Evolutionary conservation across 768 basidiomycete genomes (phyloP).

Genomic region (Podaxis sp.): DNA sequence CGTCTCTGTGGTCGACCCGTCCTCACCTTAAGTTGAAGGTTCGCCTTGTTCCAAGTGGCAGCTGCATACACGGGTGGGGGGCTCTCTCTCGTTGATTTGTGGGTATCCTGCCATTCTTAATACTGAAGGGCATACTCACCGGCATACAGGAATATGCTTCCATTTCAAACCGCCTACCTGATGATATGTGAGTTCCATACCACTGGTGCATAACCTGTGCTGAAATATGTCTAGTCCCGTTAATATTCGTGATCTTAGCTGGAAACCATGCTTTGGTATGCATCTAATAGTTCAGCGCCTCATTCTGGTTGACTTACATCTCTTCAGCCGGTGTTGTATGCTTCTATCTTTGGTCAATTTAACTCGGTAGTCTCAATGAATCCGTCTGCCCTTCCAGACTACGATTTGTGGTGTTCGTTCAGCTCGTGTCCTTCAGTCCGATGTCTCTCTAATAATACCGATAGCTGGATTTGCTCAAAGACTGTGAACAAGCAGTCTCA

Average conservation of each 20-base stretch:
- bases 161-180: slow-evolving; percentile 61
- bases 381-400: slow-evolving; percentile 31
- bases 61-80: slow-evolving; percentile 66
- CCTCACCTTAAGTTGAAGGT: slow-evolving; percentile 25
- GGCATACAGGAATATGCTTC: slow-evolving; percentile 53
- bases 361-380: not conserved
- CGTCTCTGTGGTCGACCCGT: not conserved
- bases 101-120: slow-evolving; percentile 12
- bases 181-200: slow-evolving; percentile 45
- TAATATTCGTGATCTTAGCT: slow-evolving; percentile 63
- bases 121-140: not conserved
- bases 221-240: slow-evolving; percentile 29
- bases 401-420: slow-evolving; percentile 54
- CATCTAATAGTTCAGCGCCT: slow-evolving; percentile 6
- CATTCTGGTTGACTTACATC: not conserved
- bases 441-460: not conserved
- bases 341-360: not conserved
- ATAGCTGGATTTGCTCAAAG: slow-evolving; percentile 60
- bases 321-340: not conserved
- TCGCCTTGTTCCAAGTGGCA: slow-evolving; percentile 39
- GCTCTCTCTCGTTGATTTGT: slow-evolving; percentile 60
- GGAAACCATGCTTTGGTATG: slow-evolving; percentile 74
- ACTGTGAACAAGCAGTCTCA: slow-evolving; percentile 40
- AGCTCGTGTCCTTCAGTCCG: not conserved
- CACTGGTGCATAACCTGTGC: not conserved